Evolutionary conservation across 2,329 filamentous ascomycete species (phyloP), one percentile per base, ranked within the genome.

Genomic region (Cladorrhinum sp.): DNA sequence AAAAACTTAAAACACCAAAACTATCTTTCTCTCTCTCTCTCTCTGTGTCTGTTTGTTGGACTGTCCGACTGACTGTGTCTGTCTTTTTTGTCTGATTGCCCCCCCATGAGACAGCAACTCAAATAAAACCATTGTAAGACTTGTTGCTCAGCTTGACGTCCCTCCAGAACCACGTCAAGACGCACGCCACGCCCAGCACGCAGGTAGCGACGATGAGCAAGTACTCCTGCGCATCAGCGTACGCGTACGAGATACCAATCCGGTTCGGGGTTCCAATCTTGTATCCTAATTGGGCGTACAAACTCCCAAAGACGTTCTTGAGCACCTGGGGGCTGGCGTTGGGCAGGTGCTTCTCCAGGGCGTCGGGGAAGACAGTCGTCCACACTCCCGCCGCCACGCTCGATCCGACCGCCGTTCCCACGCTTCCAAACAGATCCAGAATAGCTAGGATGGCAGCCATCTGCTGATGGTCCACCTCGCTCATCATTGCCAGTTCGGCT

Each of bases 401-500:
- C 46, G 69, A 72, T 6, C 74, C 74, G 42, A 75, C 68, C 1
- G 73, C 74, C 0, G 71, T 71, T 8, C 75, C 75, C 20, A 75
- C 63, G 48, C 74, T 75, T 26, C 67, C 69, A 23, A 73, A 70
- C 24, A 76, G 64, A 2, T 70, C 72, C 50, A 75, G 61, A n/a
- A 77, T 67, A 2, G 74, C 74, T 59, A 77, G 69, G 52, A 74
- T 69, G 23, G 73, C 74, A 30, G 79, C 78, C 14, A 81, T 73
- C 26, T 79, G 74, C 26, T 76, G 72, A 51, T 80, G 79, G 55
- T 73, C 75, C 5, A 75, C 76, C 12, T 76, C 73, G 0, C 77
- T 73, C 78, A 83, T 81, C 63, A 82, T 77, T 4, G 81, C 80
- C 73, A 85, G 81, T 55, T 84, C 76, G 50, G 80, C 73, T 57